Base-by-base conservation (phyloP, 768 basidiomycete genomes). In the Clitopilus passeckerianus region DNA sequence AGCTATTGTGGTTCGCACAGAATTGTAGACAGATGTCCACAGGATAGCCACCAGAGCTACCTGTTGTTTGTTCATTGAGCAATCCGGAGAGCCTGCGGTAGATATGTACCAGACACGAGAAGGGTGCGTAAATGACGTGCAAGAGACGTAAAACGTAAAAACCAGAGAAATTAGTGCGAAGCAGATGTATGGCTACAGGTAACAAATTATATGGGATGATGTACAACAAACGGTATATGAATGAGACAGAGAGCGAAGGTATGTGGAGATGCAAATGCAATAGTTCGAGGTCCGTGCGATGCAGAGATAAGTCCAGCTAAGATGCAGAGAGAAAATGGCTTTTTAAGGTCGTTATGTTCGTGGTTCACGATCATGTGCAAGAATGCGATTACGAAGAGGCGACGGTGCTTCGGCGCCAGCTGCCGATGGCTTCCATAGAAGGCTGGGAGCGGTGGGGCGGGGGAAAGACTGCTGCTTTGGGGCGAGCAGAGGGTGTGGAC, bases 1-100 rank as follows among this genome's bases (percentile, higher is more conserved):
- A 7, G 7, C 27, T 30, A 7, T 3, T 30, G 7, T 7, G 3
- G 27, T 30, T 41, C 37, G 37, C 37, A 41, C 37, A 41, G 37
- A 14, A 41, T 41, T 41, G n/a, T n/a, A 23, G 10, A 23, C 12
- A 50, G 37, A 15, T n/a, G n/a, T 41, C 37, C 10, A 50, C 20
- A 50, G 46, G 46, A n/a, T 50, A 50, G 46, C 46, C 46, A 50
- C 46, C 46, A 50, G 46, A 50, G 46, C 46, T 23, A 50, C 46
- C 46, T 50, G n/a, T 20, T 5, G 46, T 16, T 3, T 23, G 46
- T 10, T 10, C 22, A 50, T 18, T 50, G 10, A n/a, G 20, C n/a
- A 50, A 50, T 50, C 46, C 46, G 46, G 18, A 18, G 22, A 50
- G 22, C 46, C 46, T 50, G 46, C 46, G 46, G 46, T 2, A 41